A percentile compares a stretch with the other conserved stretches of the same genome.
Conservation (phyloP, 192 early-diverging fungal genomes). For the Tieghemiomyces parasiticus region DNA sequence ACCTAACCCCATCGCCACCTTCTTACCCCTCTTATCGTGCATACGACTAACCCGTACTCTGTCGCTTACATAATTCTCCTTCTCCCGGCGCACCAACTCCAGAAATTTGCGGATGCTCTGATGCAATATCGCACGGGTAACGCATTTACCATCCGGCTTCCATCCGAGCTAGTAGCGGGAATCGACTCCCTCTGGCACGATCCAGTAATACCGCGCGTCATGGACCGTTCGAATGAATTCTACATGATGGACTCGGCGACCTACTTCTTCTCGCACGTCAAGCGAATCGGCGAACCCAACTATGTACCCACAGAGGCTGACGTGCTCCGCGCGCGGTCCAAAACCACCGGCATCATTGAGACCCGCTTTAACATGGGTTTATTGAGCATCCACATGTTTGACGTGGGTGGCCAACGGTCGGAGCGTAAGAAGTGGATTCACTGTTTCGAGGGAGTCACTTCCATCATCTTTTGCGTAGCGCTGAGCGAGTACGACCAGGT, state of each 20-base stretch:
- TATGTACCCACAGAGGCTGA: constrained; percentile 90
- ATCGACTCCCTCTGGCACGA: constrained; percentile 63
- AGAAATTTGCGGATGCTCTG: constrained; percentile 4
- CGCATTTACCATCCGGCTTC: constrained; percentile 39
- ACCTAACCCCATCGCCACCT: too few relatives aligned
- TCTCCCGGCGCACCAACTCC: too few relatives aligned
- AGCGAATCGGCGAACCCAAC: constrained; percentile 63
- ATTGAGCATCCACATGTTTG: constrained; percentile 81
- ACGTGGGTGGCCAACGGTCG: constrained; percentile 73
- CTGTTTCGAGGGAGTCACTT: constrained; percentile 72
- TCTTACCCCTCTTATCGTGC: too few relatives aligned
- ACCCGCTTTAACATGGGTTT: constrained; percentile 85
- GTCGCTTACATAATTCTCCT: too few relatives aligned
- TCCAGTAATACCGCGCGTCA: constrained; percentile 38
- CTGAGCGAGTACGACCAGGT: constrained; percentile 90
- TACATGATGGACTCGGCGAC: constrained; percentile 87
- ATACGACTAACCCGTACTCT: too few relatives aligned
- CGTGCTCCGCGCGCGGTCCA: constrained; percentile 89
- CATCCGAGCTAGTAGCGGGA: constrained; percentile 46
- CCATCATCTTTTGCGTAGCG: constrained; percentile 89
- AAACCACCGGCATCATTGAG: constrained; percentile 95
- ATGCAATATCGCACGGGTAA: constrained; percentile 30
- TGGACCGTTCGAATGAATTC: constrained; percentile 66
- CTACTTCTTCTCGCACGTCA: constrained; percentile 86
- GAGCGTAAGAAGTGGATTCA: constrained; percentile 82